A percentile compares a stretch with the other conserved stretches of the same genome.
Conservation (phyloP, 2,329 filamentous ascomycete species). For the Neopestalotiopsis rosae region DNA sequence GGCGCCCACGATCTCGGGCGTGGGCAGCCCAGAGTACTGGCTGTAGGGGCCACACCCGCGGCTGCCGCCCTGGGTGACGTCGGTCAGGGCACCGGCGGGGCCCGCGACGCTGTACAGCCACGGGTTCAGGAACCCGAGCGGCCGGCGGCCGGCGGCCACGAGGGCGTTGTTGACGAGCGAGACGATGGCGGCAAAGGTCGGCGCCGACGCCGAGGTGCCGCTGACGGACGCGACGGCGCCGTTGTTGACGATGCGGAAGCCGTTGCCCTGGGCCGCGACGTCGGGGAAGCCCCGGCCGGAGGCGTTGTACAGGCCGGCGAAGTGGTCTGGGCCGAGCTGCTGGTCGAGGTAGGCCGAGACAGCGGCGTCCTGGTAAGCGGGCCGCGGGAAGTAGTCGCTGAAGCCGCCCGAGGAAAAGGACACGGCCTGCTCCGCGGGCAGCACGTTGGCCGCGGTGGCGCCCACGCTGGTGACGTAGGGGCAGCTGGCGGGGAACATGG, state of each 20-base stretch:
- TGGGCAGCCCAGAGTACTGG: constrained; percentile 30
- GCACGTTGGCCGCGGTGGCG: constrained; percentile 50
- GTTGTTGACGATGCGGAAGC: constrained; percentile 34
- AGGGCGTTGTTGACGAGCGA: constrained; percentile 69
- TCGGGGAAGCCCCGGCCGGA: constrained; percentile 66
- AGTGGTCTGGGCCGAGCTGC: constrained; percentile 37
- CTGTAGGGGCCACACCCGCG: constrained; percentile 39
- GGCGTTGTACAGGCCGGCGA: constrained; percentile 48
- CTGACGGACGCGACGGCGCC: constrained; percentile 39
- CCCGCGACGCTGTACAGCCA: constrained; percentile 55
- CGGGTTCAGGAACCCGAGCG: constrained; percentile 66
- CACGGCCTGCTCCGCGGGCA: constrained; percentile 55
- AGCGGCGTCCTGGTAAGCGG: constrained; percentile 50
- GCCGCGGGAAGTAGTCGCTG: constrained; percentile 51
- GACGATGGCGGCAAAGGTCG: constrained; percentile 67
- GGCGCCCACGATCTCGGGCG: constrained; percentile 37
- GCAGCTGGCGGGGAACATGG: constrained; percentile 61
- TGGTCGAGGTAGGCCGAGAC: constrained; percentile 48
- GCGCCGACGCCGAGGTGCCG: constrained; percentile 60
- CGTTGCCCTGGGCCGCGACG: constrained; percentile 58
- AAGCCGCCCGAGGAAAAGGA: constrained; percentile 59
- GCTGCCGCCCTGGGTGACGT: constrained; percentile 41
- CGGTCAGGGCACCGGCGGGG: constrained; percentile 38
- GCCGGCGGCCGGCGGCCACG: constrained; percentile 55
- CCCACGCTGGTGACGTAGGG: constrained; percentile 65